phyloP scores from a whole-genome alignment of 208 protist genomes.

The Leishmania martiniquensis region DNA sequence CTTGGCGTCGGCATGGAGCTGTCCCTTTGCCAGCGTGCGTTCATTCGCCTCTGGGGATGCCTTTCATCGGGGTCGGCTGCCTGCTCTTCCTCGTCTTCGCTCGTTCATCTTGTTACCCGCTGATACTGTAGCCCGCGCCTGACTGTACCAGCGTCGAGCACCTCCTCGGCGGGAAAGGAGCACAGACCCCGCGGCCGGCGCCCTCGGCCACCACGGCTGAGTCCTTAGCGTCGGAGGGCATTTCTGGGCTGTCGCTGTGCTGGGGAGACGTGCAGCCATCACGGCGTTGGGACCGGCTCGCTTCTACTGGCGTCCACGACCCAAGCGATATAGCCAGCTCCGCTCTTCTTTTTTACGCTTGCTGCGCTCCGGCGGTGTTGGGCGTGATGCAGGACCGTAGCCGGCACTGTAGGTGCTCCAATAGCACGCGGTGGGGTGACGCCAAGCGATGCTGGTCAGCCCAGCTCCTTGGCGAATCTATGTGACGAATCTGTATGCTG shows the following conservation, averaged over 20 bases:
- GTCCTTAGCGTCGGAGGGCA: not conserved
- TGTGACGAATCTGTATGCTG: not conserved
- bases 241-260: not conserved
- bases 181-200: not conserved
- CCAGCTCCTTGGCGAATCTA: not conserved
- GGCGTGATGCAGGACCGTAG: not conserved
- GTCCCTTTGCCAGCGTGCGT: too few relatives aligned
- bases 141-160: too few relatives aligned
- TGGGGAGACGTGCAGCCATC: not conserved
- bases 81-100: too few relatives aligned
- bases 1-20: too few relatives aligned
- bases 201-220: not conserved
- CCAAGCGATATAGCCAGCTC: not conserved
- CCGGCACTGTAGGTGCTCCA: too few relatives aligned
- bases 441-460: not conserved
- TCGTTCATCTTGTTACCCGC: too few relatives aligned
- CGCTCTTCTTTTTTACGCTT: not conserved
- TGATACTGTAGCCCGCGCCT: too few relatives aligned
- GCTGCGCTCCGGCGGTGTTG: not conserved
- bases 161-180: not conserved
- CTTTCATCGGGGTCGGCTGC: too few relatives aligned
- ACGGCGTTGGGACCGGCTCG: not conserved
- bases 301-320: not conserved
- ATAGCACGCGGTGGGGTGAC: too few relatives aligned
- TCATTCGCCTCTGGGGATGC: too few relatives aligned